These are phyloP conservation scores for Fusarium armeniacum DNA, from an alignment of 2,329 filamentous ascomycete genomes.

Conservation along the genomic window DNA sequence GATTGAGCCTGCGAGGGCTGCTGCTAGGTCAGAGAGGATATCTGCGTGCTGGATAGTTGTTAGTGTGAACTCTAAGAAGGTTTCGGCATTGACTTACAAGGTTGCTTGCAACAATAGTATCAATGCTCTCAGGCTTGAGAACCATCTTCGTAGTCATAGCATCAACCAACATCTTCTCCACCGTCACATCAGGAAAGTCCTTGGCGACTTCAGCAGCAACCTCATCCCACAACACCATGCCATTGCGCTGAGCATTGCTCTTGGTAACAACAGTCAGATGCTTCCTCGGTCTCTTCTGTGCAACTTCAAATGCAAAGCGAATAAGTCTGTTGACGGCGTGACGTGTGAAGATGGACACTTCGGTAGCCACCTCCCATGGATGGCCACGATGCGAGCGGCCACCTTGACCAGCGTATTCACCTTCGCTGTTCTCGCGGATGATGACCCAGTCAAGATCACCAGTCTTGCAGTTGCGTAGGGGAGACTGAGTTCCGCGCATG, in stretches of 20 bases:
- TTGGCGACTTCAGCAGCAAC: slow-evolving; percentile 67
- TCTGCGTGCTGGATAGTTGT: slow-evolving; percentile 63
- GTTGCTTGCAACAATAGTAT: slow-evolving; percentile 75
- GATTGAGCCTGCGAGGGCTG: slow-evolving; percentile 77
- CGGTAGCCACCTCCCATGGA: slow-evolving; percentile 72
- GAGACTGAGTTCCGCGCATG: slow-evolving; percentile 71
- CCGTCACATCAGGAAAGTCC: slow-evolving; percentile 71
- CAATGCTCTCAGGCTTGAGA: slow-evolving; percentile 69
- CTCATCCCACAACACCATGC: slow-evolving; percentile 78
- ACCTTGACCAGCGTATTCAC: slow-evolving; percentile 75
- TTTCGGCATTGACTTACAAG: slow-evolving; percentile 51
- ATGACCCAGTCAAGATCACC: slow-evolving; percentile 76
- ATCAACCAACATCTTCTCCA: slow-evolving; percentile 77
- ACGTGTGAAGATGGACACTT: slow-evolving; percentile 73
- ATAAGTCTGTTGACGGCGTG: slow-evolving; percentile 71
- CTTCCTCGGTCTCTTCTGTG: slow-evolving; percentile 68
- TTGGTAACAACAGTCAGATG: slow-evolving; percentile 74
- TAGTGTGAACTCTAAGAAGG: neutral
- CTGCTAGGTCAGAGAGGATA: slow-evolving; percentile 78
- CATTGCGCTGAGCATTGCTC: slow-evolving; percentile 75
- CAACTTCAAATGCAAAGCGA: slow-evolving; percentile 74
- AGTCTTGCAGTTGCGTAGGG: slow-evolving; percentile 64
- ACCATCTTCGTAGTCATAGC: slow-evolving; percentile 77
- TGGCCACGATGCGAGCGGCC: slow-evolving; percentile 71
- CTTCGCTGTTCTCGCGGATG: slow-evolving; percentile 75